Conservation (phyloP, 108 stramenopile genomes). For the Skeletonema tropicum region DNA sequence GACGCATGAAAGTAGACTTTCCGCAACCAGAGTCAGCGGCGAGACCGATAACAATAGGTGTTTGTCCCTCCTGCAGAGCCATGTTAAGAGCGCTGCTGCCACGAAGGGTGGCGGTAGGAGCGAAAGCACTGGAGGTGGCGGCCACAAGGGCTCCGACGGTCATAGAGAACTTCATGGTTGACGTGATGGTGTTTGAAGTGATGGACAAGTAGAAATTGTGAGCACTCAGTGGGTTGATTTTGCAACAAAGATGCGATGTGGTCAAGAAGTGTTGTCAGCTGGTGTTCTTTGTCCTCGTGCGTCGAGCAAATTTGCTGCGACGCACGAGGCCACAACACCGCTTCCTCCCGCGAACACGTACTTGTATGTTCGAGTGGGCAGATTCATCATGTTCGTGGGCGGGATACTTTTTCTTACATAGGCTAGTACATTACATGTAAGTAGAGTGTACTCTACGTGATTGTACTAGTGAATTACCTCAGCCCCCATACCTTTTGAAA, state of each 20-base stretch:
- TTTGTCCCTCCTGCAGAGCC: conserved; percentile 74
- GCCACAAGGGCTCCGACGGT: conserved; percentile 56
- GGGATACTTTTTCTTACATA: too few species aligned
- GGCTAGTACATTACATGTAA: too few species aligned
- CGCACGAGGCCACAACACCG: too few species aligned
- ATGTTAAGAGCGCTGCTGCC: conserved; percentile 63
- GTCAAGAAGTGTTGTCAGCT: too few species aligned
- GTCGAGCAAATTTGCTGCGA: too few species aligned
- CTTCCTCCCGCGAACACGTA: too few species aligned
- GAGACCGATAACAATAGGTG: conserved; percentile 94
- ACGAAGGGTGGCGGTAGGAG: conserved; percentile 61
- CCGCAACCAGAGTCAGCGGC: conserved; percentile 98
- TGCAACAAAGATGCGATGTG: background rate
- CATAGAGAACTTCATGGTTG: conserved; percentile 68
- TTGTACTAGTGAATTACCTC: too few species aligned
- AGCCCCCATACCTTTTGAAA: too few species aligned
- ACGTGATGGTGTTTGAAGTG: background rate
- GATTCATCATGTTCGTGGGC: too few species aligned
- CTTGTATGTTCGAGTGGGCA: too few species aligned
- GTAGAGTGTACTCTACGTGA: too few species aligned
- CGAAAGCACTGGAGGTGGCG: conserved; percentile 65
- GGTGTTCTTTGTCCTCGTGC: too few species aligned
- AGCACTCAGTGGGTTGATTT: background rate
- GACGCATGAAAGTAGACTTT: conserved; percentile 98
- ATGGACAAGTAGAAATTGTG: conserved; percentile 4